Base-by-base conservation (phyloP, 169 alveolate species). In the Plasmodium chabaudi region DNA sequence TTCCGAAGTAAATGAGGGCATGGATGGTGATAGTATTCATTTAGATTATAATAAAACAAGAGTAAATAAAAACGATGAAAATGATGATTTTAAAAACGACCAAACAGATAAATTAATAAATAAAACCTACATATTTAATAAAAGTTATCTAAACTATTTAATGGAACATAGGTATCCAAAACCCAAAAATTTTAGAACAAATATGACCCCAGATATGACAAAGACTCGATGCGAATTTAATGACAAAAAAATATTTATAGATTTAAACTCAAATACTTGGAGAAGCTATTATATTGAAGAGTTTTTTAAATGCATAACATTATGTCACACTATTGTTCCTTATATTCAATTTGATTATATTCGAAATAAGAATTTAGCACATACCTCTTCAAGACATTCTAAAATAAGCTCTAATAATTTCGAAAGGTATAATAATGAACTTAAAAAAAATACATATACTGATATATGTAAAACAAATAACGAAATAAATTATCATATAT, bases 211-310 rank as follows among this genome's bases (percentile, higher is more conserved):
- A 17, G 59, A 44, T 6, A 23, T 67, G 6, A 44, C 64, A 46
- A 86, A 86, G 34, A 12, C 44, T 13, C 27, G 69, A 34, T 86
- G 91, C n/a, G 91, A 86, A 59, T 86, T 86, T 65, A 70, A 57
- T 19, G 91, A 86, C 51, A 68, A 60, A 86, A 68, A 27, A 49
- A 86, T 86, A 69, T 86, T 69, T 21, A 73, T 57, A n/a, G 91
- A 86, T 70, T 70, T 86, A 53, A 86, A 86, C 39, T 55, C 91
- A 12, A 19, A 68, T 21, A 86, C 42, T 23, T 86, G 91, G 91
- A 86, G 91, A 70, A 64, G 91, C 13, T 86, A 86, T 63, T 86
- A 86, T 25, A 86, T 86, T 23, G 91, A 86, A 44, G 91, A 86
- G 46, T 86, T 86, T 64, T 86, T 86, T 51, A 86, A 70, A 86